Evolutionary conservation across 441 rosid genomes (phyloP).

Genomic region (Gossypium aridum): DNA sequence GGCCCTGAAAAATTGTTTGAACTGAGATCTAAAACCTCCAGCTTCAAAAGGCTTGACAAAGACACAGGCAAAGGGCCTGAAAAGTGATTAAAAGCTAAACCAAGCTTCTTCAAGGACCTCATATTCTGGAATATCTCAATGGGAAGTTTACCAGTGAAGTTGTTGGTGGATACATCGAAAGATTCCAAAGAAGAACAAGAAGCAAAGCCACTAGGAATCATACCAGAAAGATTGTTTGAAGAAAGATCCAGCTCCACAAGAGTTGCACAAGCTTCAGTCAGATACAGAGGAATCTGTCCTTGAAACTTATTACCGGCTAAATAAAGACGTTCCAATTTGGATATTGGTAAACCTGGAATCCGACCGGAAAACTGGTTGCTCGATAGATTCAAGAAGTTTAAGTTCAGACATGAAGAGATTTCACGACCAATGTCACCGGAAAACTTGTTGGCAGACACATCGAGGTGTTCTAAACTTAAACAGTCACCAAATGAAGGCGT

Average conservation of each 20-base stretch:
- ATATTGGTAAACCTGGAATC: slow-evolving; percentile 51
- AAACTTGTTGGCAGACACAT: slow-evolving; percentile 67
- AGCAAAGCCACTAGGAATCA: slow-evolving; percentile 50
- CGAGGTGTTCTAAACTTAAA: slow-evolving; percentile 51
- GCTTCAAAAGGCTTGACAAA: slow-evolving; percentile 38
- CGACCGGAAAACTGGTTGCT: slow-evolving; percentile 53
- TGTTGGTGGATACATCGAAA: slow-evolving; percentile 56
- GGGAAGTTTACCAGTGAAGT: slow-evolving; percentile 65
- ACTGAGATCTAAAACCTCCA: slow-evolving; percentile 74
- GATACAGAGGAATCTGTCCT: slow-evolving; percentile 64
- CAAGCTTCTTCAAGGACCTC: slow-evolving; percentile 48
- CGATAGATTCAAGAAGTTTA: slow-evolving; percentile 58
- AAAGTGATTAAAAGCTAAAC: slow-evolving; percentile 56
- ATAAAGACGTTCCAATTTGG: slow-evolving; percentile 41
- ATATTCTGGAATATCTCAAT: slow-evolving; percentile 47
- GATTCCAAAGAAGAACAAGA: slow-evolving; percentile 53
- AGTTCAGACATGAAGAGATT: slow-evolving; percentile 44
- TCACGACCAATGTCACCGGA: slow-evolving; percentile 48
- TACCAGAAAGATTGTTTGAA: slow-evolving; percentile 53
- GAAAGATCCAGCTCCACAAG: slow-evolving; percentile 73
- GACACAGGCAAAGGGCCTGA: slow-evolving; percentile 57
- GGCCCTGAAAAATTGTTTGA: slow-evolving; percentile 60
- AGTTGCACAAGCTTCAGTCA: slow-evolving; percentile 56
- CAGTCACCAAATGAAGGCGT: slow-evolving; percentile 63
- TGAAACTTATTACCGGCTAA: slow-evolving; percentile 43